Conservation (phyloP, 768 basidiomycete genomes). For the Auriscalpium orientale region DNA sequence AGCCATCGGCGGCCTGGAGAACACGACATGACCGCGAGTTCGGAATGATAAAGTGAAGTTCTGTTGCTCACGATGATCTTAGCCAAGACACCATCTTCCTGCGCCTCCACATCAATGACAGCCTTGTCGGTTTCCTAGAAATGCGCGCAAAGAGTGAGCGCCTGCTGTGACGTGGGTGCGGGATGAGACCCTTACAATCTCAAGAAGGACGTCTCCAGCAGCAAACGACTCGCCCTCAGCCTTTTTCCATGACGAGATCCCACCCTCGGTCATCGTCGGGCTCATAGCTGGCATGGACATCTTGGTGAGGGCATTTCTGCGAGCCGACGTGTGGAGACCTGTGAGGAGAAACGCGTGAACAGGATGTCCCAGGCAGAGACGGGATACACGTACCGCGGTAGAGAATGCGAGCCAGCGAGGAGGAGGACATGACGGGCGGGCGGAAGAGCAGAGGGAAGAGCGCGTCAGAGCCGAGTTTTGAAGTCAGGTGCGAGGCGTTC, state of each 20-base stretch:
- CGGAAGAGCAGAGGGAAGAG: background rate
- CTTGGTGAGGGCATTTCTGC: slow-evolving; percentile 70
- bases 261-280: slow-evolving; percentile 99
- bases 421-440: slow-evolving; percentile 41
- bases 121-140: slow-evolving; percentile 98
- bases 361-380: slow-evolving; percentile 54
- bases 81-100: slow-evolving; percentile 92
- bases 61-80: slow-evolving; percentile 82
- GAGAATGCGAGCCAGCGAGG: slow-evolving; percentile 54
- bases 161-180: slow-evolving; percentile 4
- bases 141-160: slow-evolving; percentile 6
- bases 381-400: slow-evolving; percentile 68
- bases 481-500: slow-evolving; percentile 21
- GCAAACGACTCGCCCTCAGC: slow-evolving; percentile 88
- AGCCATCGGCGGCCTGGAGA: slow-evolving; percentile 66
- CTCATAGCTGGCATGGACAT: slow-evolving; percentile 99
- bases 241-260: slow-evolving; percentile 96
- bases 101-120: slow-evolving; percentile 98
- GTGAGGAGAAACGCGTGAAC: slow-evolving; percentile 3
- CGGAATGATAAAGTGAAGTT: background rate
- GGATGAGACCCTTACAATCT: slow-evolving; percentile 64
- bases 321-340: slow-evolving; percentile 82
- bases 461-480: slow-evolving; percentile 13
- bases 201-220: slow-evolving; percentile 89
- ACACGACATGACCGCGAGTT: background rate